Conservation (phyloP, 768 basidiomycete genomes). For the Amanita pseudoporphyria region DNA sequence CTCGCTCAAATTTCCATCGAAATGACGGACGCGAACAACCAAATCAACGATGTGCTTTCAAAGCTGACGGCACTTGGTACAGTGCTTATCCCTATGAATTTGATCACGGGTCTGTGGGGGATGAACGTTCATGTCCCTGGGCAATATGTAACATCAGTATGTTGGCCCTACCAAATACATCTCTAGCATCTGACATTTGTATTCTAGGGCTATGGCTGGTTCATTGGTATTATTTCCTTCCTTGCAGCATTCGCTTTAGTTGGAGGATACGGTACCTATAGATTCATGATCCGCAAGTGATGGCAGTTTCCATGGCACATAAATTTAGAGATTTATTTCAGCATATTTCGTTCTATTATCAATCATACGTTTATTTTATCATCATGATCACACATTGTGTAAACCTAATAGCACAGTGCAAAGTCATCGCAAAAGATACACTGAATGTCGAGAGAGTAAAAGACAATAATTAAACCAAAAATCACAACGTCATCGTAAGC, state of each 20-base stretch:
- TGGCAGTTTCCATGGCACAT: conserved; percentile 6
- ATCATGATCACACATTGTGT: conserved; percentile 2
- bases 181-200: background rate
- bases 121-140: conserved; percentile 99
- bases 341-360: background rate
- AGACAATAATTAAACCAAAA: conserved; percentile 5
- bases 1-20: conserved; percentile 99
- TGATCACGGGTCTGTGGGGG: conserved; percentile 92
- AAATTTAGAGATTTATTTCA: background rate
- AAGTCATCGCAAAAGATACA: background rate
- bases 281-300: conserved; percentile 50
- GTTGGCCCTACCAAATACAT: conserved; percentile 12
- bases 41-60: conserved; percentile 97
- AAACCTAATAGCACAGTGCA: conserved; percentile 8
- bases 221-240: conserved; percentile 73
- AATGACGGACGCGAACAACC: conserved; percentile 99
- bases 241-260: conserved; percentile 75
- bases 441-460: background rate
- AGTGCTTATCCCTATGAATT: conserved; percentile 93
- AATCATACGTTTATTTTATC: background rate
- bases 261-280: conserved; percentile 73
- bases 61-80: conserved; percentile 98
- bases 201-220: conserved; percentile 65
- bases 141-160: conserved; percentile 45
- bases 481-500: background rate